Conservation (phyloP, 2,329 filamentous ascomycete genomes). For the Xylaria sp. region DNA sequence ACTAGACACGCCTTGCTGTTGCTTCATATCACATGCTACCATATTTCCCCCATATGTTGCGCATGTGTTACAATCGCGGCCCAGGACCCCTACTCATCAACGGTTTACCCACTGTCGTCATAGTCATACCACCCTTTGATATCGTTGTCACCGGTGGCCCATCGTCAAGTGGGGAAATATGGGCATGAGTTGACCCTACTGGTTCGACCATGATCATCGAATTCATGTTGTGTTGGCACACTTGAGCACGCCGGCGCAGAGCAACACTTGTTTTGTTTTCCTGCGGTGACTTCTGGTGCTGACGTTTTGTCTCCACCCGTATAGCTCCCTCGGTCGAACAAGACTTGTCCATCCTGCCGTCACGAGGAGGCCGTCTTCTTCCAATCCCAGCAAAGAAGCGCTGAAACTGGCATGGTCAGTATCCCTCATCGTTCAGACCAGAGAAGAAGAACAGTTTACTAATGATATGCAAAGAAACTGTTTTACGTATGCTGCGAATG, state of each 20-base stretch:
- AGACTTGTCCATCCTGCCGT: constrained; percentile 76
- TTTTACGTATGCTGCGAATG: constrained; percentile 94
- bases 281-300: constrained; percentile 33
- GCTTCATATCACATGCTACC: background rate
- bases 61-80: background rate
- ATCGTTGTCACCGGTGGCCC: background rate
- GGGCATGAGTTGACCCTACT: background rate
- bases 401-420: constrained; percentile 96
- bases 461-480: constrained; percentile 58
- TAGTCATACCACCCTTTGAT: constrained; percentile 1
- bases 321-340: constrained; percentile 87
- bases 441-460: constrained; percentile 17
- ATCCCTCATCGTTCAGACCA: background rate
- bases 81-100: background rate
- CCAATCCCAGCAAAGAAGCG: constrained; percentile 94
- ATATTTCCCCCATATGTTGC: background rate
- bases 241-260: constrained; percentile 11
- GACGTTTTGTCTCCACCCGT: constrained; percentile 35
- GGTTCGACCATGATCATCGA: background rate
- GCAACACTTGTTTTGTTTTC: constrained; percentile 23
- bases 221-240: background rate
- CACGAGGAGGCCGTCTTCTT: constrained; percentile 95
- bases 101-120: background rate
- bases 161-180: background rate
- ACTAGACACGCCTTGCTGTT: constrained; percentile 1